These are phyloP conservation scores for Citrullus mucosospermus DNA, from an alignment of 306 rosid genomes.

Conservation along the genomic window DNA sequence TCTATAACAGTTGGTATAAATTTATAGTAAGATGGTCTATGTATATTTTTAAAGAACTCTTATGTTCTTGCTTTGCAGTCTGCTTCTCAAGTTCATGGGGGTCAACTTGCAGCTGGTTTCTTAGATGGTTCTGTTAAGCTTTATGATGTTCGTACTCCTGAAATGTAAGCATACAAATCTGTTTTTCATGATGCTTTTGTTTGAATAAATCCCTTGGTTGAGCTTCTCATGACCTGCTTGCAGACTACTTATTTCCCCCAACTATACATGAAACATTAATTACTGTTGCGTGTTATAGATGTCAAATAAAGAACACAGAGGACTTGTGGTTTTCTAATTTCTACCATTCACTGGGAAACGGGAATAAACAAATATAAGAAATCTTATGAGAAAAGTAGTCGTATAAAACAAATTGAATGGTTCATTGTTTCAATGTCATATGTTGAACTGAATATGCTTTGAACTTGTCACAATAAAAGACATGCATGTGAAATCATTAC, in stretches of 20 bases:
- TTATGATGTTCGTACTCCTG: slow-evolving; percentile 79
- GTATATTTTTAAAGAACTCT: not conserved
- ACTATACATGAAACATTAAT: not conserved
- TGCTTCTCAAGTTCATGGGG: slow-evolving; percentile 95
- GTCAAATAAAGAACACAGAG: not conserved
- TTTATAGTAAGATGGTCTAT: not conserved
- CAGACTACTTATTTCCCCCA: not conserved
- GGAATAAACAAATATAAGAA: not conserved
- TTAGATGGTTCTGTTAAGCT: slow-evolving; percentile 79
- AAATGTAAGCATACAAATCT: slow-evolving; percentile 41
- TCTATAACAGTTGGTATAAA: not conserved
- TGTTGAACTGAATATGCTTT: not conserved
- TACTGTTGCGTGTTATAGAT: not conserved
- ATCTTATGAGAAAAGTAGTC: not conserved
- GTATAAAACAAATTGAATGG: not conserved
- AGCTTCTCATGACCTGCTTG: not conserved
- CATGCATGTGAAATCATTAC: not conserved
- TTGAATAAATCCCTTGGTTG: not conserved
- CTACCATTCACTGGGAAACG: not conserved
- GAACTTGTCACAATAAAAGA: not conserved
- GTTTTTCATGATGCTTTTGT: not conserved
- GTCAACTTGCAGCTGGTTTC: slow-evolving; percentile 94
- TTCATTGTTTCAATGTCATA: not conserved
- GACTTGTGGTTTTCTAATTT: not conserved
- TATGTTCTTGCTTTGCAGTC: slow-evolving; percentile 33